Evolutionary conservation across 352 stramenopile genomes (phyloP).

Genomic region (Phytopythium cucurbitacearum): DNA sequence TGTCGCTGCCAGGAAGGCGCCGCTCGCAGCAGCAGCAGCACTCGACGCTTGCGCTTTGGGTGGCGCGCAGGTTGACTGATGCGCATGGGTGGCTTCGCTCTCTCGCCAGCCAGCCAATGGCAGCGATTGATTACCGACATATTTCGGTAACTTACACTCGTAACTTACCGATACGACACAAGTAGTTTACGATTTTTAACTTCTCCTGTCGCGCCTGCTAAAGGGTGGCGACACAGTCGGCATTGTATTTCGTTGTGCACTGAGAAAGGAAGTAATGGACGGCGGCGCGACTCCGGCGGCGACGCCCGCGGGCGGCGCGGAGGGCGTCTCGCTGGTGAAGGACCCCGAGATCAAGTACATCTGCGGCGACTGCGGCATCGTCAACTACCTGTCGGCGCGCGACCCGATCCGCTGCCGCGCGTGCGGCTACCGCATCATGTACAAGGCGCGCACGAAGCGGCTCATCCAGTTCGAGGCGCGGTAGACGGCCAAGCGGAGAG

Average conservation of each 20-base stretch:
- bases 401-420: conserved; percentile 95
- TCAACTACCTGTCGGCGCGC: conserved; percentile 94
- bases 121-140: conserved; percentile 8
- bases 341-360: conserved; percentile 95
- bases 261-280: conserved; percentile 49
- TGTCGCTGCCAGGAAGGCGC: too few relatives aligned
- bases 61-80: too few relatives aligned
- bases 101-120: conserved; percentile 25
- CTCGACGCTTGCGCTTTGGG: too few relatives aligned
- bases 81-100: too few relatives aligned
- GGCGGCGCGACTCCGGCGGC: conserved; percentile 73
- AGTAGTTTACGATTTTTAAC: too few relatives aligned
- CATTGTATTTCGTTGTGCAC: neutral
- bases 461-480: conserved; percentile 90
- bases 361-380: conserved; percentile 95
- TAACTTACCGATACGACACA: too few relatives aligned
- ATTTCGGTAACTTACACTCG: neutral
- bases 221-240: too few relatives aligned
- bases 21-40: too few relatives aligned
- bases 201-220: too few relatives aligned
- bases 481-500: conserved; percentile 31
- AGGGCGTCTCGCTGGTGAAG: conserved; percentile 53
- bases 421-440: conserved; percentile 97
- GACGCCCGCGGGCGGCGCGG: conserved; percentile 39
- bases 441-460: conserved; percentile 96